Percentiles rank a stretch among this genome's conserved stretches.
phyloP scores from a whole-genome alignment of 352 stramenopile genomes.

The Phytophthora sansomeana region DNA sequence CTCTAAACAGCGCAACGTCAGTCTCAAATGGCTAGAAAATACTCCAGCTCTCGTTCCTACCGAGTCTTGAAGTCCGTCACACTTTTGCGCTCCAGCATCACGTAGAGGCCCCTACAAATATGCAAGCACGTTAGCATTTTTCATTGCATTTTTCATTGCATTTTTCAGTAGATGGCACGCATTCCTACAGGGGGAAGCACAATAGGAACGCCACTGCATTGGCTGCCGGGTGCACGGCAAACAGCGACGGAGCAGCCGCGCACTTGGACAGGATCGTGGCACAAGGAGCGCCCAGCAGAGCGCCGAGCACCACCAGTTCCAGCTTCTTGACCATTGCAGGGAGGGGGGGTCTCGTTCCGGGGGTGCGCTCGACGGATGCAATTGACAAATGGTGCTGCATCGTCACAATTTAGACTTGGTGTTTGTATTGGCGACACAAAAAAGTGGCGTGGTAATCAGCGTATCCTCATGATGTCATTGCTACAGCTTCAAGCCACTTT shows the following conservation, averaged over 20 bases:
- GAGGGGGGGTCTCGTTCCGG: constrained; percentile 11
- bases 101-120: constrained; percentile 56
- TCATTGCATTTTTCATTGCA: too few relatives aligned
- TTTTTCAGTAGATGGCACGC: too few relatives aligned
- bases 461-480: constrained; percentile 24
- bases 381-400: constrained; percentile 9
- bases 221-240: constrained; percentile 66
- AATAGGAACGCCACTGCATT: constrained; percentile 72
- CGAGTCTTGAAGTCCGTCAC: constrained; percentile 53
- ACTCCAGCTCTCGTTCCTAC: constrained; percentile 33
- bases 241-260: constrained; percentile 46
- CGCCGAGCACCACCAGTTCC: constrained; percentile 62
- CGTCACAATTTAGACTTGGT: constrained; percentile 10
- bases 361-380: constrained; percentile 4
- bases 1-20: constrained; percentile 18
- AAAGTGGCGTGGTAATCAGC: constrained; percentile 3
- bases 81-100: constrained; percentile 67
- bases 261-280: constrained; percentile 56
- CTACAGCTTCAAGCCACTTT: constrained; percentile 21
- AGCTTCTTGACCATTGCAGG: constrained; percentile 58
- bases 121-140: too few relatives aligned
- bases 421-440: constrained; percentile 21
- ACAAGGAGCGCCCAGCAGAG: constrained; percentile 57
- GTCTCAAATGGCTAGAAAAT: neutral
- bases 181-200: constrained; percentile 59